A percentile compares a stretch with the other conserved stretches of the same genome.
phyloP scores from a whole-genome alignment of 169 alveolate genomes.

The Plasmodium vivax region DNA sequence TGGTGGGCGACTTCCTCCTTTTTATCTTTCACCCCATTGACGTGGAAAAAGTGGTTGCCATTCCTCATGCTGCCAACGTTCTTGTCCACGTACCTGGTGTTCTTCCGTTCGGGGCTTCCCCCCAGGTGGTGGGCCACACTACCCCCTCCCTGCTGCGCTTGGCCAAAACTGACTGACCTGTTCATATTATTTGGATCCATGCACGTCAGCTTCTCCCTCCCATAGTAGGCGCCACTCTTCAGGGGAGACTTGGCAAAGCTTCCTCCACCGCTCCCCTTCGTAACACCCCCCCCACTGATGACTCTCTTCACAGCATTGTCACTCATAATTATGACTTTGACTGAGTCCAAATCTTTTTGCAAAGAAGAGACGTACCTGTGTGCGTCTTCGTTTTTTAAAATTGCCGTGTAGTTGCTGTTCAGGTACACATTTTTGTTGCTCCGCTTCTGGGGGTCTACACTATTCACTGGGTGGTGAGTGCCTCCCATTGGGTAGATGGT shows the following conservation, averaged over 20 bases:
- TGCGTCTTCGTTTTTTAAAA: conserved; percentile 33
- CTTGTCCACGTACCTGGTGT: conserved; percentile 38
- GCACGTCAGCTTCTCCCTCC: not conserved
- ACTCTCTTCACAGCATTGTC: not conserved
- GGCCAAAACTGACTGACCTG: not conserved
- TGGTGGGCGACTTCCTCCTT: not conserved
- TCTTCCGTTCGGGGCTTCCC: not conserved
- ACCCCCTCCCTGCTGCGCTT: not conserved
- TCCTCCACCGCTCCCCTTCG: not conserved
- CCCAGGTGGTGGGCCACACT: not conserved
- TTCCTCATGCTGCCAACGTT: conserved; percentile 2
- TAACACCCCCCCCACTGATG: not conserved
- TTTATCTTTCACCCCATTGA: not conserved
- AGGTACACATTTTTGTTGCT: conserved; percentile 35
- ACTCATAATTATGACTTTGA: conserved; percentile 30
- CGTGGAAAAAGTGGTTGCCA: conserved; percentile 6
- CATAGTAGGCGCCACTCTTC: not conserved
- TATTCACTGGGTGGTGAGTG: no score
- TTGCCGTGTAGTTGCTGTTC: conserved; percentile 33
- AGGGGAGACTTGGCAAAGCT: not conserved
- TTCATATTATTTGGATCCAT: conserved; percentile 12
- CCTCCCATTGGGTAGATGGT: not conserved
- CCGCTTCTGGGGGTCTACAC: not conserved
- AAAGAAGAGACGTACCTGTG: conserved; percentile 17
- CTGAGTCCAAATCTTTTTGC: conserved; percentile 14